Base-by-base conservation (phyloP, 176 grass and related monocot species). In the Oryza officinalis region DNA sequence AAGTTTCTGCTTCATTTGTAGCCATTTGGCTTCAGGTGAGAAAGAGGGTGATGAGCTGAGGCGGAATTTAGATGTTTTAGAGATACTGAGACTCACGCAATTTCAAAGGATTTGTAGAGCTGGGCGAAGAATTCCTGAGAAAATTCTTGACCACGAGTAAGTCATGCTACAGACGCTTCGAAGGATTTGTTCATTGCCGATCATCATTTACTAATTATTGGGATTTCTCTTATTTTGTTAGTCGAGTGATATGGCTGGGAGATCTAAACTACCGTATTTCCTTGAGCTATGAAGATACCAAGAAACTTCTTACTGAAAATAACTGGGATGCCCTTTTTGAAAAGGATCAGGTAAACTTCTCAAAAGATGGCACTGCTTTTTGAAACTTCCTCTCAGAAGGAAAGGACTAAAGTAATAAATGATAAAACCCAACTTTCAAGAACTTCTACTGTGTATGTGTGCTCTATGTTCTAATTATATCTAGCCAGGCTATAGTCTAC, bases 221-320 rank as follows among this genome's bases (percentile, higher is more conserved):
- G 84, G 44, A 28, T 91, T 8, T 75, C 64, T 82, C 28, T 82
- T 54, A 60, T 60, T 60, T 23, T 60, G 22, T 72, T 67, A 97
- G 94, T 74, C 90, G 83, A 27, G 79, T 84, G 25, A 89, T 97
- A 86, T 97, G 94, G 94, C 82, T 94, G 33, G 94, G 94, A 70
- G 92, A 94, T 74, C 86, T 97, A 69, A 97, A 97, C 91, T 97
- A 97, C 69, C 89, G 94, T 28, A 97, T 97, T 87, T 87, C 88
- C 45, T 84, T 97, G 86, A 94, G 88, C 74, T 94, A 94, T 85
- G 83, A 85, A 46, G 92, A 89, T 69, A 92, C 92, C 26, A 90
- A 90, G n/a, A 92, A 91, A 65, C 92, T 97, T 87, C 81, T 97
- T 10, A 87, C 80, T 15, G 83, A 87, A 69, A 91, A 97, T 78